Percentiles rank a stretch among this genome's conserved stretches.
Conservation (phyloP, 1,284 basidiomycete genomes). For the Cronartium quercuum region DNA sequence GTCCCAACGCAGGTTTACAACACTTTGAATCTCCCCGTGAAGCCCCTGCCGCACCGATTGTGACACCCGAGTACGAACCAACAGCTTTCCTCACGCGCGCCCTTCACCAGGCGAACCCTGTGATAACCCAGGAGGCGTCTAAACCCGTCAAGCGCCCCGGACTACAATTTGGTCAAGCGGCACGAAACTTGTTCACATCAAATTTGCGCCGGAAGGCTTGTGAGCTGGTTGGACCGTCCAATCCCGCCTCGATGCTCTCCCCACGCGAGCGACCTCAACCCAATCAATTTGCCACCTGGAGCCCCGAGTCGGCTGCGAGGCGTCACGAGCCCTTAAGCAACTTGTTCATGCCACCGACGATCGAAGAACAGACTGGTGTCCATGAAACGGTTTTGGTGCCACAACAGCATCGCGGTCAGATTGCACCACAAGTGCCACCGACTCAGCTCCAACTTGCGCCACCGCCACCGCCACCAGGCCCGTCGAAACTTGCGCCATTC, state of each 20-base stretch:
- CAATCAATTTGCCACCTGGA: neutral
- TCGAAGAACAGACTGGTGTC: neutral
- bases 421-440: constrained; percentile 5
- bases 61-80: neutral
- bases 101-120: neutral
- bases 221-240: neutral
- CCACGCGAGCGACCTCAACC: neutral
- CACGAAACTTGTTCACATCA: neutral
- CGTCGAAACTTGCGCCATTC: neutral
- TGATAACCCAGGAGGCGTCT: neutral
- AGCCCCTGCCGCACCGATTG: neutral
- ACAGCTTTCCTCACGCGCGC: neutral
- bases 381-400: neutral
- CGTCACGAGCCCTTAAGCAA: neutral
- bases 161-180: neutral
- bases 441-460: constrained; percentile 1
- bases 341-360: neutral
- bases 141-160: neutral
- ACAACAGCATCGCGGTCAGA: neutral
- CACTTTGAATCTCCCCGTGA: neutral
- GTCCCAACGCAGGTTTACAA: neutral
- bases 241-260: neutral
- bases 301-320: neutral
- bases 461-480: constrained; percentile 20
- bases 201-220: neutral